Base-by-base conservation (phyloP, 306 rosid species). In the Prunus mira region DNA sequence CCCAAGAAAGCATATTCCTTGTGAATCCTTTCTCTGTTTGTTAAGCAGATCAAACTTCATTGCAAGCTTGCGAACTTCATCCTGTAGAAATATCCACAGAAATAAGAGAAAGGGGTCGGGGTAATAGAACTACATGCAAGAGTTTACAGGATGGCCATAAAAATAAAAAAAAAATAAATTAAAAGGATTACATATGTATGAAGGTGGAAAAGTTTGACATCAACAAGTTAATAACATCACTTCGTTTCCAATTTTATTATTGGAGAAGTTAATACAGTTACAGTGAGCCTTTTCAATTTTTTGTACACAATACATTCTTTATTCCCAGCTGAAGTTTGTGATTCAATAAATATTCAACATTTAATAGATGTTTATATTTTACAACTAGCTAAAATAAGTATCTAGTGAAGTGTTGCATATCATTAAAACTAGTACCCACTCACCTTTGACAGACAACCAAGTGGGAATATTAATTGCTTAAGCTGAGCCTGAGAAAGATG, bases 1-100 rank as follows among this genome's bases (percentile, higher is more conserved):
- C 71, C 98, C 98, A 63, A 95, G 89, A 88, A 90, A 95, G 84
- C 98, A 95, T 85, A 95, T 92, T 83, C 98, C 98, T 85, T 92
- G 98, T 22, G 98, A 95, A 84, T 95, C 98, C 87, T 88, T 95
- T 81, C 97, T 89, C 74, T 88, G 92, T 83, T 90, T 95, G 68
- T 95, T 95, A 28, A 96, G 97, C 25, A 95, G 84, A 88, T 90
- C 90, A 80, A 92, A 92, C 76, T 75, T 78, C 49, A 82, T 82
- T n/a, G 97, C 98, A 81, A 94, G 96, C 79, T 71, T 82, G 30
- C 98, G 97, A 76, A 95, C 98, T 84, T 90, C 95, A 60, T 90
- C 93, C 98, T 95, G 79, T 76, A 82, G 64, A 84, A 52, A 54
- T 49, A 65, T 72, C 76, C 71, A 46, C 67, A 68, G 19, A 69